Percentiles rank a stretch among this genome's conserved stretches.
Conservation (phyloP, 805 yeast genomes). For the Candida taoyuanica region DNA sequence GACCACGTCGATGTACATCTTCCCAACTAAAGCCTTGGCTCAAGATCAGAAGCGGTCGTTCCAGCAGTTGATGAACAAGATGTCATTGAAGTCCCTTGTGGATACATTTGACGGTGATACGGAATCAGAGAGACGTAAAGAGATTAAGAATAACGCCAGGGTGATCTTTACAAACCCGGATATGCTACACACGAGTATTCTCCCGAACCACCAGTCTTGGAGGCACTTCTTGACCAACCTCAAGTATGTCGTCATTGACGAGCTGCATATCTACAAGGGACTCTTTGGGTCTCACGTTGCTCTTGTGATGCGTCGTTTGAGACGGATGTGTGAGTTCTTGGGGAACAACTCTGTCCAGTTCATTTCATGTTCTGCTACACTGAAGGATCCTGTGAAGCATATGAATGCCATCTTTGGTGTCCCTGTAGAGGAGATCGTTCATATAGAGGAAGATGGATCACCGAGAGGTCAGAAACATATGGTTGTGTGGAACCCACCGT, state of each 20-base stretch:
- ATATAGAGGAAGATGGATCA: constrained; percentile 79
- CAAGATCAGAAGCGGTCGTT: constrained; percentile 93
- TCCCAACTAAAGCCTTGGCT: constrained; percentile 96
- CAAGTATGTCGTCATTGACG: constrained; percentile 75
- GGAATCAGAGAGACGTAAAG: constrained; percentile 45
- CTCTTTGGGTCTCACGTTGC: constrained; percentile 93
- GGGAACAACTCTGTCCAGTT: constrained; percentile 56
- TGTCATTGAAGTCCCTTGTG: constrained; percentile 49
- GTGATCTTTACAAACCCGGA: constrained; percentile 95
- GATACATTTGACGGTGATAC: constrained; percentile 97
- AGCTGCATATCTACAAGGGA: constrained; percentile 84
- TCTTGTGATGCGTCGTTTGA: constrained; percentile 71
- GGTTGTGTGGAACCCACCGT: constrained; percentile 84
- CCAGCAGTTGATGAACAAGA: constrained; percentile 45
- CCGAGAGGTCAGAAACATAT: constrained; percentile 75
- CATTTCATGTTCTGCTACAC: constrained; percentile 93
- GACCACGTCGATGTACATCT: constrained; percentile 75
- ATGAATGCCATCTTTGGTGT: constrained; percentile 75
- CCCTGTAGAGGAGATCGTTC: constrained; percentile 44
- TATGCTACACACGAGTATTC: constrained; percentile 76
- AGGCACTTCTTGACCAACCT: constrained; percentile 57
- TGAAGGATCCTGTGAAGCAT: constrained; percentile 66
- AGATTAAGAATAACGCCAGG: constrained; percentile 58
- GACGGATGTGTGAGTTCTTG: constrained; percentile 53
- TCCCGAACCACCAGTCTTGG: constrained; percentile 81